phyloP scores from a whole-genome alignment of 306 rosid genomes.

The Pyrus communis region DNA sequence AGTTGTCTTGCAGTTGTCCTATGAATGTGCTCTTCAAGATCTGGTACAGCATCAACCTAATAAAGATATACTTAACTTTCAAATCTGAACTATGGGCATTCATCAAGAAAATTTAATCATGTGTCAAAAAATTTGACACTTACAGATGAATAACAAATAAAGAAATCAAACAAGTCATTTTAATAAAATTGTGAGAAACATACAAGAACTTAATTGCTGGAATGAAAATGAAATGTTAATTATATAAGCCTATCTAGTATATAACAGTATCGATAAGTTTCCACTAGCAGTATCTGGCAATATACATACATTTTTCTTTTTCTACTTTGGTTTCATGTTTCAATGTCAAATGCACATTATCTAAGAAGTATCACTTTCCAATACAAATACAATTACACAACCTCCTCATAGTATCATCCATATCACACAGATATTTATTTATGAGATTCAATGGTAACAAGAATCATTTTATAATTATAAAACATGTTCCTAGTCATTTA shows the following conservation, averaged over 20 bases:
- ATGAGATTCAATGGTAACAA: neutral
- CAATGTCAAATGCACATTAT: neutral
- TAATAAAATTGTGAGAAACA: neutral
- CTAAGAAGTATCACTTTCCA: neutral
- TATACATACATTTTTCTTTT: neutral
- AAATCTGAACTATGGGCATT: neutral
- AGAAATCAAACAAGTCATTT: neutral
- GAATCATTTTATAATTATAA: neutral
- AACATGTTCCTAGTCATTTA: neutral
- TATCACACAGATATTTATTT: neutral
- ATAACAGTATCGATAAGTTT: neutral
- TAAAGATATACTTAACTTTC: constrained; percentile 2
- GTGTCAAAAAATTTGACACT: neutral
- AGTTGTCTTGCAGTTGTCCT: constrained; percentile 74
- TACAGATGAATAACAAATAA: neutral
- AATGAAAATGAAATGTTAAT: neutral
- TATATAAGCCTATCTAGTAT: neutral
- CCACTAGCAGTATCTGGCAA: neutral
- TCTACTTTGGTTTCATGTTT: neutral
- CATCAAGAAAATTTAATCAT: neutral
- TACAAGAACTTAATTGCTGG: neutral
- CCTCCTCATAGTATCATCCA: neutral
- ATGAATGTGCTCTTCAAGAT: constrained; percentile 78
- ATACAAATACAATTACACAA: neutral
- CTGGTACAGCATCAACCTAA: constrained; percentile 96